Evolutionary conservation across 2,329 filamentous ascomycete species (phyloP).

Genomic region (Chrysosphaeria jannelii): DNA sequence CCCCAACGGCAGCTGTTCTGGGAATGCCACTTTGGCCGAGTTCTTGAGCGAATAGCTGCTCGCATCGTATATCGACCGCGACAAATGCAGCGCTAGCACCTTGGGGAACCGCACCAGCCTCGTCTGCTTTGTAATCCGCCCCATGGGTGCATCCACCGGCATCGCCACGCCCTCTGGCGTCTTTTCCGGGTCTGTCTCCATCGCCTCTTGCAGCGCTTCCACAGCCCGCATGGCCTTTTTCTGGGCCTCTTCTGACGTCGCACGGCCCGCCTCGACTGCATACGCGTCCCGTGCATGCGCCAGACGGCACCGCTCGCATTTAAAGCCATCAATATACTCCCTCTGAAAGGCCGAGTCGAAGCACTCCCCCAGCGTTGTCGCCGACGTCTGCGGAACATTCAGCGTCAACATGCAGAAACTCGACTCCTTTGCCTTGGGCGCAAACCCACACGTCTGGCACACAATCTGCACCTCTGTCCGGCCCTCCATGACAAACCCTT

Average conservation of each 20-base stretch:
- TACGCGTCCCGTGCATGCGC: slow-evolving; percentile 41
- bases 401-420: slow-evolving; percentile 80
- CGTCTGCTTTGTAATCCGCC: slow-evolving; percentile 64
- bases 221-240: slow-evolving; percentile 22
- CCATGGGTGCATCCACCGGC: slow-evolving; percentile 51
- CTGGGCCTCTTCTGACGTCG: too few relatives aligned
- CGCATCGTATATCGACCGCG: slow-evolving; percentile 67
- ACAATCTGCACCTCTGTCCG: slow-evolving; percentile 83
- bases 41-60: slow-evolving; percentile 65
- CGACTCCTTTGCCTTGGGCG: slow-evolving; percentile 54
- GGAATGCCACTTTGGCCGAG: slow-evolving; percentile 75
- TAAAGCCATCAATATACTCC: slow-evolving; percentile 90
- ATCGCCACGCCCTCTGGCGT: slow-evolving; percentile 41
- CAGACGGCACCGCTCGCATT: slow-evolving; percentile 78
- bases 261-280: too few relatives aligned
- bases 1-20: slow-evolving; percentile 59
- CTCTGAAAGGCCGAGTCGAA: slow-evolving; percentile 87
- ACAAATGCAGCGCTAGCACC: slow-evolving; percentile 72
- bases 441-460: slow-evolving; percentile 70
- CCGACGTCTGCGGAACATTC: slow-evolving; percentile 58
- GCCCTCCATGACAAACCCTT: slow-evolving; percentile 77
- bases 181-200: slow-evolving; percentile 57
- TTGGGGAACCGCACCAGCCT: slow-evolving; percentile 70
- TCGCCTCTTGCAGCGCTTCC: slow-evolving; percentile 27
- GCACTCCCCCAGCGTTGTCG: slow-evolving; percentile 58